These are phyloP conservation scores for Limonium bicolor DNA, from an alignment of 148 eudicot species.

Conservation along the genomic window DNA sequence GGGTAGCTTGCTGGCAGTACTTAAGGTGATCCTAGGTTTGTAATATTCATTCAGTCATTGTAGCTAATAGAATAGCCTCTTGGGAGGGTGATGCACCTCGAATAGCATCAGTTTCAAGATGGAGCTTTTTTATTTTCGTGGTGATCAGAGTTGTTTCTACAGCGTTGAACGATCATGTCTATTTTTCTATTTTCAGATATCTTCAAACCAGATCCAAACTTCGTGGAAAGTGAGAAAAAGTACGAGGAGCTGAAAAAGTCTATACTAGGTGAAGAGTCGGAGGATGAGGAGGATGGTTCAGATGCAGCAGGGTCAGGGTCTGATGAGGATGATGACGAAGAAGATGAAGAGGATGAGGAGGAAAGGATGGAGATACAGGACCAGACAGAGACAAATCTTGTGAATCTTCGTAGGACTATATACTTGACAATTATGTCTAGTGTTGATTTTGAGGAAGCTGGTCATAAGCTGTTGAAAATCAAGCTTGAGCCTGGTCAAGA, in stretches of 20 bases:
- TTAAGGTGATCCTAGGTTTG: no score
- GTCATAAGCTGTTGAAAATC: constrained; percentile 83
- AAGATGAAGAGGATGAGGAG: constrained; percentile 56
- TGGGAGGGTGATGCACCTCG: not conserved
- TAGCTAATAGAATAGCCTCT: no score
- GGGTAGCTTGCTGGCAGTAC: no score
- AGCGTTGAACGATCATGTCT: not conserved
- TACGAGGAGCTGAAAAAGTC: constrained; percentile 82
- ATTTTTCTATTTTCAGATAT: constrained; percentile 35
- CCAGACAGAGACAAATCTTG: constrained; percentile 85
- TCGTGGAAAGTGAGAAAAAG: constrained; percentile 54
- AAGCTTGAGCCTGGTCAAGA: constrained; percentile 98
- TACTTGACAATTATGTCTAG: constrained; percentile 96
- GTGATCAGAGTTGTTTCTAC: no score
- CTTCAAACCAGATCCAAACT: constrained; percentile 72
- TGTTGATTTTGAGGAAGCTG: constrained; percentile 98
- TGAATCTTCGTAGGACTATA: constrained; percentile 88
- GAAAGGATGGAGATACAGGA: constrained; percentile 68
- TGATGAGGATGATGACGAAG: constrained; percentile 58
- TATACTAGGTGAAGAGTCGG: constrained; percentile 84
- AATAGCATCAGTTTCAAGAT: not conserved
- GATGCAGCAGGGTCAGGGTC: constrained; percentile 57
- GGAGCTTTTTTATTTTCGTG: not conserved
- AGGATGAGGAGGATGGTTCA: constrained; percentile 58
- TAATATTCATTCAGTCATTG: no score